These are phyloP conservation scores for Nicotiana undulata DNA, from an alignment of 257 asterid species.

Conservation along the genomic window DNA sequence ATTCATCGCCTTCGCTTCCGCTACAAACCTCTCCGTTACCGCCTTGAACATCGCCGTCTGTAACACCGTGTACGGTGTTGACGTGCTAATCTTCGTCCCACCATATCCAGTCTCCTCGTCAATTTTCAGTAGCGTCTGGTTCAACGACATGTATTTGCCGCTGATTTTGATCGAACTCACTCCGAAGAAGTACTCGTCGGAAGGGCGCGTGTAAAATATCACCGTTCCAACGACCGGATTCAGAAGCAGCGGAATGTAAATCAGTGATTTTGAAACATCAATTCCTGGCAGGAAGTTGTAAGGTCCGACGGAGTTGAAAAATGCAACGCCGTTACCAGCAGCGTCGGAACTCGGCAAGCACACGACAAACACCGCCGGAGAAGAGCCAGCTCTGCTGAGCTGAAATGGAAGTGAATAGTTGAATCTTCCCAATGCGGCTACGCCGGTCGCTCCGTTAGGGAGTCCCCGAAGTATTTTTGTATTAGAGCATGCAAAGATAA, in stretches of 20 bases:
- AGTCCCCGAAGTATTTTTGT: conserved; percentile 18
- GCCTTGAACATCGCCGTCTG: conserved; percentile 21
- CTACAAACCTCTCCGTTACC: conserved; percentile 12
- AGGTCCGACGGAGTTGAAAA: conserved; percentile 25
- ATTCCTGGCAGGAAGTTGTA: conserved; percentile 17
- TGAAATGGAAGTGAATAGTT: conserved; percentile 31
- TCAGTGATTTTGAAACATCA: conserved; percentile 18
- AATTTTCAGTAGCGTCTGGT: conserved; percentile 15
- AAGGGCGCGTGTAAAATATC: conserved; percentile 12
- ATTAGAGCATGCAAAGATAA: conserved; percentile 18
- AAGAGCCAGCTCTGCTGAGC: conserved; percentile 19
- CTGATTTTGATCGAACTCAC: conserved; percentile 18
- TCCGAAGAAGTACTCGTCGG: conserved; percentile 30
- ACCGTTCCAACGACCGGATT: conserved; percentile 14
- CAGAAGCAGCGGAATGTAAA: conserved; percentile 21
- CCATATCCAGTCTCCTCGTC: conserved; percentile 17
- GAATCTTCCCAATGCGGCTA: conserved; percentile 34
- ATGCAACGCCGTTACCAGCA: conserved; percentile 14
- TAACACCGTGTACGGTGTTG: conserved; percentile 17
- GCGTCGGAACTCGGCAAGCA: conserved; percentile 25
- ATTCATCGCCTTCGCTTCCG: conserved; percentile 16
- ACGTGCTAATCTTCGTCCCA: conserved; percentile 22
- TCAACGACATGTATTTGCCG: conserved; percentile 12
- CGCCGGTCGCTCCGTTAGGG: conserved; percentile 24
- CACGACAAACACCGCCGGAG: conserved; percentile 22